Base-by-base conservation (phyloP, 768 basidiomycete species). In the Auricularia sp. region DNA sequence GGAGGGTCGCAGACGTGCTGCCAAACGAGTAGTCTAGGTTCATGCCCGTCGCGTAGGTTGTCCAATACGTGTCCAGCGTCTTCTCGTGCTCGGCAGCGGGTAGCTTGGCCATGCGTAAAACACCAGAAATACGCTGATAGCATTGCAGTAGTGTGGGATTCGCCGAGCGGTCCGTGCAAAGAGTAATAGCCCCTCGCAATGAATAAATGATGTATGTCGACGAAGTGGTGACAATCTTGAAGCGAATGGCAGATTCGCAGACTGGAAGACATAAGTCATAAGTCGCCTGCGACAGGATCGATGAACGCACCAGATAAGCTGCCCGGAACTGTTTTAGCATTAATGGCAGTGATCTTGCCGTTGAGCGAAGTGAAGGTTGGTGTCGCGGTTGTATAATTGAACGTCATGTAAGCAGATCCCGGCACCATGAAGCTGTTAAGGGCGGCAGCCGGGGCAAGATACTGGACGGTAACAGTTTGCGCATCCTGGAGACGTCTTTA, bases 381-480 rank as follows among this genome's bases (percentile, higher is more conserved):
- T 1, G 73, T 75, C 5, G 75, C 73, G 7, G 69, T 66, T 3
- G 71, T 70, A 65, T 70, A 76, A 16, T 69, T 70, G 61, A 76
- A 74, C 13, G 75, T 74, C 56, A 76, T 70, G 51, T 75, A 76
- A 3, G 75, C 74, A 0, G 75, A 74, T 8, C 75, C 75, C 11
- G 75, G 75, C 1, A 75, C 72, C 44, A 74, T 65, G 62, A 72
- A 75, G 54, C 71, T 73, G 2, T 73, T 76, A 59, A 75, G 66
- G 21, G 73, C 73, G 63, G 72, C 73, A 21, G 70, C 66, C 1
- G 71, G 67, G 10, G 73, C 71, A 54, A 76, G 74, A 63, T 75
- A 76, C 65, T 76, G 74, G n/a, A 75, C 65, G 1, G 75, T 76
- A 67, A 76, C 73, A 2, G 69, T 70, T 73, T 75, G 75, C 4